Percentiles rank a stretch among this genome's conserved stretches.
These are phyloP conservation scores for Excoecaria cochinchinensis DNA, from an alignment of 345 rosid species.

Conservation along the genomic window DNA sequence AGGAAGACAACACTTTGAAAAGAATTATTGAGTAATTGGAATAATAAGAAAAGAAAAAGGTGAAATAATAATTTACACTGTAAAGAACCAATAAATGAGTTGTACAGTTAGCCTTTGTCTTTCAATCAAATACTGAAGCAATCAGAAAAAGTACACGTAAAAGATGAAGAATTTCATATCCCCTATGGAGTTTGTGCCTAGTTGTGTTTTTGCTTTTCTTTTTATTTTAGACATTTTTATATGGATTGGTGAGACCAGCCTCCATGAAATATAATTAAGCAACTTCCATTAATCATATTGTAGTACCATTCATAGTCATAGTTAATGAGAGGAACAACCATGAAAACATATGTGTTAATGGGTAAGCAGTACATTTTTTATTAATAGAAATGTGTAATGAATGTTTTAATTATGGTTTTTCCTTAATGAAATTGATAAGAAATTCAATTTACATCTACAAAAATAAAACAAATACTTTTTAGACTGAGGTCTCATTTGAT, in stretches of 20 bases:
- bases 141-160: constrained; percentile 6
- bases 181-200: constrained; percentile 12
- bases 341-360: no score
- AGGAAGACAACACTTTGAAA: constrained; percentile 13
- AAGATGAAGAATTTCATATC: constrained; percentile 16
- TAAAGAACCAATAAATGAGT: constrained; percentile 9
- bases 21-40: neutral
- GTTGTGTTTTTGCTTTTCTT: neutral
- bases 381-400: no score
- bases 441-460: no score
- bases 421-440: no score
- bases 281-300: no score
- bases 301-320: no score
- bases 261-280: no score
- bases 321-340: no score
- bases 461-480: no score
- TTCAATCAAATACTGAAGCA: constrained; percentile 21
- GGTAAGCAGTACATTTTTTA: no score
- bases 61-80: neutral
- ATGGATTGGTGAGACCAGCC: neutral
- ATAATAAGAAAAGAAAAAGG: constrained; percentile 1
- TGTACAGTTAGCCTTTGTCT: constrained; percentile 21
- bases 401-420: no score
- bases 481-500: no score
- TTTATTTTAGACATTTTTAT: neutral